These are phyloP conservation scores for apple (Malus domestica) DNA, from an alignment of 306 rosid genomes.

Conservation along the genomic window ASM211411v1 NC_041802.1:26498001-26498500, in stretches of 20 bases:
- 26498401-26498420: not conserved
- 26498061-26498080: not conserved
- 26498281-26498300: conserved; percentile 63
- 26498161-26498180: conserved; percentile 18
- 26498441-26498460: conserved; percentile 5
- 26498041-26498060: not conserved
- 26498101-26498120: not conserved
- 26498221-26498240: conserved; percentile 71
- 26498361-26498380: conserved; percentile 94
- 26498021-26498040: not conserved
- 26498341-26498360: conserved; percentile 92
- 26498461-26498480: conserved; percentile 76
- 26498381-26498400: not conserved
- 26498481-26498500: conserved; percentile 72
- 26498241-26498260: conserved; percentile 56
- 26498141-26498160: not conserved
- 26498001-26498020: not conserved
- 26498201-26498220: conserved; percentile 87
- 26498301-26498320: conserved; percentile 74
- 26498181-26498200: conserved; percentile 12
- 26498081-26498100: not conserved
- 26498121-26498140: not conserved
- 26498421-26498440: conserved; percentile 2
- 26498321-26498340: conserved; percentile 90
- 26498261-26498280: conserved; percentile 29